A percentile compares a stretch with the other conserved stretches of the same genome.
phyloP scores from a whole-genome alignment of 169 alveolate genomes.

The Theileria sp. region DNA sequence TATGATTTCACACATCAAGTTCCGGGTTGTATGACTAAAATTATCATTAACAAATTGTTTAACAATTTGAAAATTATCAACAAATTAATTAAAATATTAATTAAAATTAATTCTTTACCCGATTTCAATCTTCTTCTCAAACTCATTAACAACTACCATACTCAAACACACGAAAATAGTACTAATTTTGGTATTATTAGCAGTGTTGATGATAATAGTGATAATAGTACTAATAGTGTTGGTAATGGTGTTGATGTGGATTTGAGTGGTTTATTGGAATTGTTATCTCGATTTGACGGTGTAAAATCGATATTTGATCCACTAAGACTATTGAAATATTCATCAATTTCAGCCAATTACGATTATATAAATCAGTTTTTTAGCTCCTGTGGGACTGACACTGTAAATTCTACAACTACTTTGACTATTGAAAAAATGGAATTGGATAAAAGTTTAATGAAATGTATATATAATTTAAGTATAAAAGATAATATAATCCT shows the following conservation, averaged over 20 bases:
- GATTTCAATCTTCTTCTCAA: background rate
- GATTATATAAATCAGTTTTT: background rate
- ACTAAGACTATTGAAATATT: background rate
- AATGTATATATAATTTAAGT: background rate
- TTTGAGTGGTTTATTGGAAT: background rate
- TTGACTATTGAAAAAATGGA: background rate
- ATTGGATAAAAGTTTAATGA: background rate
- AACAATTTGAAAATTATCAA: no score
- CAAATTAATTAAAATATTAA: no score
- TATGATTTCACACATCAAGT: background rate
- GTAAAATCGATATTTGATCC: background rate
- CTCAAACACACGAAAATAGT: background rate
- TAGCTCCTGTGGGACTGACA: background rate
- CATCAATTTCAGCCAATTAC: background rate
- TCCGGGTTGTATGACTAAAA: background rate
- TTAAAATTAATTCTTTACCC: background rate
- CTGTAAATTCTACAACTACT: no score
- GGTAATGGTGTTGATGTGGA: background rate
- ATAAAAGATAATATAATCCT: background rate
- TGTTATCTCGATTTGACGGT: background rate
- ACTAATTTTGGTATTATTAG: no score
- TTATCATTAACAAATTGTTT: no score
- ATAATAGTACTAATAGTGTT: background rate
- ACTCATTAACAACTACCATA: background rate
- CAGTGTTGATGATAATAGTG: background rate